Conservation (phyloP, 208 protist genomes). For the Trypanosoma lewisi region DNA sequence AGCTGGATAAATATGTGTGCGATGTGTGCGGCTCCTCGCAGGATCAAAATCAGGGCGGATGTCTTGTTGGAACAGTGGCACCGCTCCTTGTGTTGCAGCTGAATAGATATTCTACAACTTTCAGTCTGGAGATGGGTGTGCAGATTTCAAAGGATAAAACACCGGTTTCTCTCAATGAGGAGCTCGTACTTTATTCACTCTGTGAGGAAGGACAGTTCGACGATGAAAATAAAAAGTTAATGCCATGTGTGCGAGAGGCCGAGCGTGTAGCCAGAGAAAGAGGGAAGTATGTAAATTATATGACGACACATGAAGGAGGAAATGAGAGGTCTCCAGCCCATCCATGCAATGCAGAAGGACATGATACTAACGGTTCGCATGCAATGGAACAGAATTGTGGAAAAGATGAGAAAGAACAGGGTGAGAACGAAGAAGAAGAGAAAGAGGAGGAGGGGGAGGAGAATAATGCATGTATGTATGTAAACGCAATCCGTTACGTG, state of each 20-base stretch:
- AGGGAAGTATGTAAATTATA: not conserved
- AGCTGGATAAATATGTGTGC: constrained; percentile 62
- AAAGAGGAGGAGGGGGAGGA: constrained; percentile 6
- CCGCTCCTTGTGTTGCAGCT: constrained; percentile 65
- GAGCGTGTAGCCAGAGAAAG: constrained; percentile 7
- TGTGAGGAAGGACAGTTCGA: constrained; percentile 25
- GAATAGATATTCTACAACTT: constrained; percentile 61
- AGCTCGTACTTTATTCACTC: constrained; percentile 32
- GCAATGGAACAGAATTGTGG: too few relatives aligned
- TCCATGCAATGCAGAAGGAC: not conserved
- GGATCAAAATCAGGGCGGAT: constrained; percentile 55
- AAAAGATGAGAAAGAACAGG: not conserved
- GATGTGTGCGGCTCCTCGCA: constrained; percentile 46
- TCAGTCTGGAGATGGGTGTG: constrained; percentile 10
- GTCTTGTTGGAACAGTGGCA: constrained; percentile 52
- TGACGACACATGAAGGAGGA: not conserved
- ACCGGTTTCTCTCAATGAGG: constrained; percentile 26
- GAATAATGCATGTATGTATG: constrained; percentile 3
- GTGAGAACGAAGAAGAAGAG: constrained; percentile 5
- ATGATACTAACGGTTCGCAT: not conserved
- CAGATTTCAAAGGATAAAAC: constrained; percentile 37
- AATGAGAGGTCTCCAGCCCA: not conserved
- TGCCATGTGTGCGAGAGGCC: constrained; percentile 10
- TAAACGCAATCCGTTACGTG: constrained; percentile 28
- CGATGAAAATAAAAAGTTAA: constrained; percentile 18